Conservation (phyloP, 2,329 filamentous ascomycete genomes). For the Akanthomyces uredinophilus region DNA sequence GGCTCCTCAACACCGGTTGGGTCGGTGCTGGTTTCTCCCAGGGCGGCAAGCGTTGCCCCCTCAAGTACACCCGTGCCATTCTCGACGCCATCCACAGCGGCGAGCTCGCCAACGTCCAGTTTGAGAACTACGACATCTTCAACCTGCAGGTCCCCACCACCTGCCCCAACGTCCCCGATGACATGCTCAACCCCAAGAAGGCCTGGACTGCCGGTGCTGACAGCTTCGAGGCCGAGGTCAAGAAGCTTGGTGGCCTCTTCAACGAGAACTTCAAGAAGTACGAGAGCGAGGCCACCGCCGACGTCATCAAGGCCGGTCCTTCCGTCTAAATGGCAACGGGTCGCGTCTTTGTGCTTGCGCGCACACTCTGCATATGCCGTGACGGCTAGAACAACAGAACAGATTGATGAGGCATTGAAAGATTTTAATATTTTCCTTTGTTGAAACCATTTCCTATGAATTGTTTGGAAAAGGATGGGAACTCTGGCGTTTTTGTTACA, state of each 20-base stretch:
- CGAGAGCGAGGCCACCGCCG: constrained; percentile 72
- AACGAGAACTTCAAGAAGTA: constrained; percentile 98
- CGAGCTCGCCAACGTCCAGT: constrained; percentile 87
- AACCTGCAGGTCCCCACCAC: constrained; percentile 92
- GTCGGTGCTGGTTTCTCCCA: constrained; percentile 86
- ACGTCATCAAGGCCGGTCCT: constrained; percentile 67
- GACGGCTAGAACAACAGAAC: constrained; percentile 14
- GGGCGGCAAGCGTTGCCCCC: constrained; percentile 91
- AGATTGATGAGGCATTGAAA: constrained; percentile 12
- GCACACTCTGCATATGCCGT: constrained; percentile 9
- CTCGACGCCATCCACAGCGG: constrained; percentile 97
- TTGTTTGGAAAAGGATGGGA: constrained; percentile 5
- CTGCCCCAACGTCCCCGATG: constrained; percentile 81
- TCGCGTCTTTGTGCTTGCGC: constrained; percentile 1
- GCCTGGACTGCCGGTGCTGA: constrained; percentile 81
- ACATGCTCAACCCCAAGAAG: constrained; percentile 91
- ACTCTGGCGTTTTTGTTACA: constrained; percentile 12
- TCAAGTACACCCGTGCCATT: constrained; percentile 98
- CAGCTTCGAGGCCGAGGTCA: constrained; percentile 81
- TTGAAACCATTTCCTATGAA: constrained; percentile 4
- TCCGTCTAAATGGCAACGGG: constrained; percentile 23
- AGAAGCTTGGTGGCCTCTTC: constrained; percentile 85
- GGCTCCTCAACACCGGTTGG: constrained; percentile 98
- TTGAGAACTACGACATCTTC: constrained; percentile 94
- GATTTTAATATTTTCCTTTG: constrained; percentile 9